phyloP scores from a whole-genome alignment of 805 yeast species.

The Candida qinlingensis region DNA sequence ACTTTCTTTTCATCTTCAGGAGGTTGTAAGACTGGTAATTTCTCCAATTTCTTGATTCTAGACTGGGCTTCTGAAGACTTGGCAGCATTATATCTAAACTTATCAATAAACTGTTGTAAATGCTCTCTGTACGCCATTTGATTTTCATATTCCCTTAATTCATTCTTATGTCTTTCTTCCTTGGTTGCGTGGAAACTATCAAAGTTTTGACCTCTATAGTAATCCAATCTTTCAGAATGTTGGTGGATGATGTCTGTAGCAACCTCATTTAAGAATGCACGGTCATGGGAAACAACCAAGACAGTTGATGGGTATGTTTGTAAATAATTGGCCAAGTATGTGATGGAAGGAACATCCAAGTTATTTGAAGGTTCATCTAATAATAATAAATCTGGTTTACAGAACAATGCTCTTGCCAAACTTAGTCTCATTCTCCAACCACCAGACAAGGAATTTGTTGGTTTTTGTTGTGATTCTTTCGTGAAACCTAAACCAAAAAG shows the following conservation, averaged over 20 bases:
- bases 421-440: constrained; percentile 99
- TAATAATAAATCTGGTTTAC: constrained; percentile 89
- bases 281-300: constrained; percentile 94
- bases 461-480: constrained; percentile 70
- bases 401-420: constrained; percentile 95
- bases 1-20: constrained; percentile 89
- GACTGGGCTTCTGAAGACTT: constrained; percentile 97
- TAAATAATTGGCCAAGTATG: constrained; percentile 84
- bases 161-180: constrained; percentile 92
- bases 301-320: constrained; percentile 91
- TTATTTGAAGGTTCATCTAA: constrained; percentile 99
- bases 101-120: constrained; percentile 91
- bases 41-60: constrained; percentile 93
- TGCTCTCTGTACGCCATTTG: constrained; percentile 96
- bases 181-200: constrained; percentile 89
- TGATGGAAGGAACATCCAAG: constrained; percentile 99
- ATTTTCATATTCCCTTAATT: constrained; percentile 90
- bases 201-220: constrained; percentile 90
- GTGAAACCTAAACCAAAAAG: constrained; percentile 92
- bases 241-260: constrained; percentile 98
- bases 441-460: constrained; percentile 94
- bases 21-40: constrained; percentile 85
- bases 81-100: constrained; percentile 95
- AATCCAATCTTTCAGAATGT: constrained; percentile 94
- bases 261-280: constrained; percentile 94